These are phyloP conservation scores for Cryphonectria carpinicola DNA, from an alignment of 2,329 filamentous ascomycete species.

Conservation along the genomic window DNA sequence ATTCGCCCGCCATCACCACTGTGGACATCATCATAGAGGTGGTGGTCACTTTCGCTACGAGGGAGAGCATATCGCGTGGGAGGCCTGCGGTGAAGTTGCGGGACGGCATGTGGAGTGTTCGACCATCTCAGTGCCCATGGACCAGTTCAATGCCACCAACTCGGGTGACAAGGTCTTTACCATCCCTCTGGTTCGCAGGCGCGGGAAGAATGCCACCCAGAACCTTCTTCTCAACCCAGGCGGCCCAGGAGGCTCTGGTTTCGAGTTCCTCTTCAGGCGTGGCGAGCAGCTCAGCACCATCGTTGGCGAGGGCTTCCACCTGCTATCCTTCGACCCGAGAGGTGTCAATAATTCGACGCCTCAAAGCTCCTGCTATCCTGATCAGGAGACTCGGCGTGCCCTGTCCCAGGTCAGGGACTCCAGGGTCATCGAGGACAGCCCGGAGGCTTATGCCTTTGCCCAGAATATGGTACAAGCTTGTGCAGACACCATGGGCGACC, in stretches of 20 bases:
- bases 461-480: constrained; percentile 47
- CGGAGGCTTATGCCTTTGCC: constrained; percentile 46
- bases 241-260: constrained; percentile 51
- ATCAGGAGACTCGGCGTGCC: constrained; percentile 37
- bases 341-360: constrained; percentile 46
- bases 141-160: constrained; percentile 46
- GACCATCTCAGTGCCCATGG: constrained; percentile 49
- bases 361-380: constrained; percentile 45
- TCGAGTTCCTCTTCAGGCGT: constrained; percentile 40
- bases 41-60: constrained; percentile 32
- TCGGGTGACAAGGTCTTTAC: constrained; percentile 45
- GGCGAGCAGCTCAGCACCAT: constrained; percentile 43
- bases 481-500: constrained; percentile 48
- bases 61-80: constrained; percentile 45
- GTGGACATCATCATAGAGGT: neutral
- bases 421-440: constrained; percentile 40
- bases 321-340: constrained; percentile 53
- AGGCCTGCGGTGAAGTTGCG: constrained; percentile 43
- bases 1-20: neutral
- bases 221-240: constrained; percentile 53
- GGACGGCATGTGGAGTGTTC: constrained; percentile 46
- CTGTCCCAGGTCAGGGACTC: constrained; percentile 33
- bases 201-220: constrained; percentile 46
- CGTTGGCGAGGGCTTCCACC: constrained; percentile 49
- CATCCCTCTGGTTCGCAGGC: constrained; percentile 50